Evolutionary conservation across 2,329 filamentous ascomycete genomes (phyloP).

Genomic region (Penicillium sp.): DNA sequence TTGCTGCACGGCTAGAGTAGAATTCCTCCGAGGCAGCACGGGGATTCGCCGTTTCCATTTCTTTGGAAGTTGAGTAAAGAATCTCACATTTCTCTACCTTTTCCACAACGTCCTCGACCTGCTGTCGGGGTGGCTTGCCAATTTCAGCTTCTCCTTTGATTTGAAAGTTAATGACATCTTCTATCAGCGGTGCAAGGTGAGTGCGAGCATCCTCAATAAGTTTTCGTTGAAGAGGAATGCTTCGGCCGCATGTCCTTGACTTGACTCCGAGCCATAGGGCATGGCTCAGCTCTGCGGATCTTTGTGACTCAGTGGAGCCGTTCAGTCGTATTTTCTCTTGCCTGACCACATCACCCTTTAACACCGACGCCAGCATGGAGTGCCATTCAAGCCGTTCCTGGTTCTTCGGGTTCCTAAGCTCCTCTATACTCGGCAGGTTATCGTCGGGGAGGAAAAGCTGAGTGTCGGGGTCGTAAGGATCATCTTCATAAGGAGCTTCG

Average conservation of each 20-base stretch:
- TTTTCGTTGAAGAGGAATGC: conserved; percentile 80
- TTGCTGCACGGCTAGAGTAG: conserved; percentile 80
- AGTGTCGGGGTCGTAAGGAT: conserved; percentile 87
- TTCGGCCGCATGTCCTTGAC: conserved; percentile 80
- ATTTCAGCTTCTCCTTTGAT: conserved; percentile 93
- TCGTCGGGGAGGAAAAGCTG: conserved; percentile 92
- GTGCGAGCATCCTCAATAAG: conserved; percentile 84
- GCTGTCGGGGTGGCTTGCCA: conserved; percentile 82
- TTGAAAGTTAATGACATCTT: conserved; percentile 89
- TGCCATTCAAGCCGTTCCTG: conserved; percentile 96
- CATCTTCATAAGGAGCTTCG: conserved; percentile 78
- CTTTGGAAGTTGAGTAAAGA: conserved; percentile 79
- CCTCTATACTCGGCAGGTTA: conserved; percentile 84
- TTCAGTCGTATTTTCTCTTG: conserved; percentile 97
- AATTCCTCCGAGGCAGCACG: conserved; percentile 77
- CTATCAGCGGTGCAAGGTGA: conserved; percentile 73
- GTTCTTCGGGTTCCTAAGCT: conserved; percentile 84
- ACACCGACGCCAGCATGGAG: conserved; percentile 91
- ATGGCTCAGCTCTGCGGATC: conserved; percentile 68
- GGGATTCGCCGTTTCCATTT: conserved; percentile 75
- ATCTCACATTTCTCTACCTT: conserved; percentile 89
- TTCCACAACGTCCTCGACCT: conserved; percentile 85
- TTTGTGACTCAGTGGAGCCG: conserved; percentile 75
- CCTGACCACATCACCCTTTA: conserved; percentile 94
- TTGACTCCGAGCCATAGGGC: conserved; percentile 87